Evolutionary conservation across 257 asterid species (phyloP).

Genomic region (Solanum corneliomulleri): DNA sequence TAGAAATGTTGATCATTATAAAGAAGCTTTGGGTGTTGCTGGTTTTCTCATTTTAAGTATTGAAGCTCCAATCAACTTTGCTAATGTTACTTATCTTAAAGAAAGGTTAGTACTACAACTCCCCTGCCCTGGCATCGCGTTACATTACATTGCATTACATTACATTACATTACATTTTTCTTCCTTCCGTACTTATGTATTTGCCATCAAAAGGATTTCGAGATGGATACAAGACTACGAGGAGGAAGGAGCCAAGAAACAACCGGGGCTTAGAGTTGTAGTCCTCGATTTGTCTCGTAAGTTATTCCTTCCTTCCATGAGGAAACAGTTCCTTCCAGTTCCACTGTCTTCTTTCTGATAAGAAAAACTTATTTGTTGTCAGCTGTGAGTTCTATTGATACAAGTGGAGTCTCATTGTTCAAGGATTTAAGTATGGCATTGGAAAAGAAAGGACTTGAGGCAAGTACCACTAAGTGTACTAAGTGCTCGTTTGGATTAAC

Average conservation of each 20-base stretch:
- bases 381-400: conserved; percentile 74
- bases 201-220: conserved; percentile 32
- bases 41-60: conserved; percentile 58
- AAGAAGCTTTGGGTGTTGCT: conserved; percentile 48
- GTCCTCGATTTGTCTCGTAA: conserved; percentile 71
- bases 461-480: conserved; percentile 9
- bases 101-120: conserved; percentile 40
- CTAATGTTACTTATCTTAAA: conserved; percentile 68
- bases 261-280: conserved; percentile 35
- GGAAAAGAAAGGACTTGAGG: conserved; percentile 63
- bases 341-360: background rate
- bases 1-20: conserved; percentile 61
- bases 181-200: background rate
- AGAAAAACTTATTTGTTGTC: background rate
- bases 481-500: background rate
- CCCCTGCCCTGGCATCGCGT: background rate
- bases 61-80: conserved; percentile 85
- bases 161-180: background rate
- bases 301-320: background rate
- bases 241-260: conserved; percentile 26
- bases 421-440: conserved; percentile 53
- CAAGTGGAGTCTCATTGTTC: conserved; percentile 70
- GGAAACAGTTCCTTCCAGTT: background rate
- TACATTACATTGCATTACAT: background rate
- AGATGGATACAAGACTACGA: conserved; percentile 73